A percentile compares a stretch with the other conserved stretches of the same genome.
These are phyloP conservation scores for Plasmodium ovale DNA, from an alignment of 169 alveolate genomes.

Conservation along the genomic window DNA sequence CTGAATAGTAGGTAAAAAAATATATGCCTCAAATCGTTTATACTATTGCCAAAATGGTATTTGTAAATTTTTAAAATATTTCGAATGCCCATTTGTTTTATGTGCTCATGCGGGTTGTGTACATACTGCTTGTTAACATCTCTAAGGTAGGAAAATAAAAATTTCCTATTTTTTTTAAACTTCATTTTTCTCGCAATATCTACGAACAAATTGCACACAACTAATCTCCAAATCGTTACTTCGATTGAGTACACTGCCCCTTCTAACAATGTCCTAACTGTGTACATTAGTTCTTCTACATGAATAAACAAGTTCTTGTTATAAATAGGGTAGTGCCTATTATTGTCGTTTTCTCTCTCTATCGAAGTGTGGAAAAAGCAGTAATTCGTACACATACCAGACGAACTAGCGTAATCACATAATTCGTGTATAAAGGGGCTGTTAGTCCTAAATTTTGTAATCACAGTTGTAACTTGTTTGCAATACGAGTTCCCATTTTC, in stretches of 20 bases:
- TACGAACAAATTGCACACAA: constrained; percentile 19
- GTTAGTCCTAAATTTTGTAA: background rate
- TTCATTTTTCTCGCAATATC: constrained; percentile 21
- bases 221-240: background rate
- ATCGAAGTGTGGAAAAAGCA: constrained; percentile 33
- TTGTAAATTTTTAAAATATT: constrained; percentile 32
- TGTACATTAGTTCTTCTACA: constrained; percentile 17
- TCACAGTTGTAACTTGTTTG: background rate
- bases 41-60: background rate
- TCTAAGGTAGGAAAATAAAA: constrained; percentile 5
- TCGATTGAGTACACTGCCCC: background rate
- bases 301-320: constrained; percentile 20
- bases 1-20: background rate
- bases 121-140: constrained; percentile 5
- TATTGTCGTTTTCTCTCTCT: background rate
- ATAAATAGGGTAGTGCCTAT: constrained; percentile 18
- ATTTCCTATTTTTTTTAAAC: background rate
- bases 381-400: background rate
- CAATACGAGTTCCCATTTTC: background rate
- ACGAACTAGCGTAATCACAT: constrained; percentile 8
- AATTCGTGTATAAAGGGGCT: constrained; percentile 21
- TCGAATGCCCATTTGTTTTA: constrained; percentile 31
- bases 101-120: background rate
- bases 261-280: background rate
- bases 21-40: constrained; percentile 1